Evolutionary conservation across 768 basidiomycete genomes (phyloP), one percentile per base, ranked within the genome.

Genomic region (Pleurotus pulmonarius): DNA sequence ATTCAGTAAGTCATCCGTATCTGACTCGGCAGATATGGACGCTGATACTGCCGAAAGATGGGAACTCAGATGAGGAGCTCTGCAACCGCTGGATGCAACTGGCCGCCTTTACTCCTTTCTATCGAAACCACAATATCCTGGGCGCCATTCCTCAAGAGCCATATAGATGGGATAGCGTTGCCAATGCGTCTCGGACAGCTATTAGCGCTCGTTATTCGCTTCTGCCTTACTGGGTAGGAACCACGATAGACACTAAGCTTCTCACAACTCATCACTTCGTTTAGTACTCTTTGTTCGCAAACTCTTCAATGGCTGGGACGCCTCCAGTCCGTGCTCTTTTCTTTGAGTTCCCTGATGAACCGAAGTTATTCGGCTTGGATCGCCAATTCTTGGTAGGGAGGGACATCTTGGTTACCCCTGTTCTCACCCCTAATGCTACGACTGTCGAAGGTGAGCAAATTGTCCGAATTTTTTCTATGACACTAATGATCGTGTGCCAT

Each of bases 21-120:
- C 46, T 16, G 16, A 11, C 15, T 55, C 24, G 55, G 16, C 38
- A 25, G 25, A 34, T 48, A 45, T 13, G 4, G 2, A 18, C 29
- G 29, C 8, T 37, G n/a, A 22, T 29, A 45, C 45, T 22, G n/a
- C 25, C 38, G 8, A 47, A 39, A 48, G 45, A 48, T 37, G 55
- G 45, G 16, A 56, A 47, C 46, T 29, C 55, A 25, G 55, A 90
- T 61, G 90, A 92, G 67, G 89, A 92, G 66, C 76, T 93, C 8
- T 89, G 88, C 69, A 86, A 85, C 59, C 80, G 91, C 15, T 93
- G 91, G 91, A 91, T 90, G 89, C 85, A 87, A 66, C 78, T 92
- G n/a, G 77, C 87, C 3, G 90, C 90, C 1, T 92, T 92, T 67
- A 79, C 80, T 24, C 90, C 90, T 4, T 93, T 93, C 75, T 91